Percentiles rank a stretch among this genome's conserved stretches.
Conservation (phyloP, 441 rosid genomes). For the Rhodomyrtus psidioides region DNA sequence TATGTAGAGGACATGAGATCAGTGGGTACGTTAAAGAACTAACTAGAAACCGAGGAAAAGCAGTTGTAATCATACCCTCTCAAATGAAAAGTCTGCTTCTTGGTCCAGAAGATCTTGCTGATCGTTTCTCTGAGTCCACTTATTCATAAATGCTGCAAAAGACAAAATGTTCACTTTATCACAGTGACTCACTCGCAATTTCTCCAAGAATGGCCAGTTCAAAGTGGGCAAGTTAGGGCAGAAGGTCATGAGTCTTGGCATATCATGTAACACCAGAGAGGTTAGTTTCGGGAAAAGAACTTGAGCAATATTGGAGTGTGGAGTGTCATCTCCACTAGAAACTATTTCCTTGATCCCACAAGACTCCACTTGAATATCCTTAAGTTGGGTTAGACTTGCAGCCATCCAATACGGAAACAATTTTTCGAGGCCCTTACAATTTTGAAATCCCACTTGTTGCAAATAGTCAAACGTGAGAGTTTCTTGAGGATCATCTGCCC, state of each 20-base stretch:
- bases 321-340: not conserved
- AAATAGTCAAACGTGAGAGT: not conserved
- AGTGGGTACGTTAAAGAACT: not conserved
- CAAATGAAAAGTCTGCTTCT: not conserved
- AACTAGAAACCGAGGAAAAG: not conserved
- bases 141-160: not conserved
- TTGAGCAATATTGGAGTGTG: not conserved
- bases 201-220: not conserved
- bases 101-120: accelerated
- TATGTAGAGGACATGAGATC: not conserved
- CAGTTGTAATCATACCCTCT: not conserved
- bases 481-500: accelerated
- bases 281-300: not conserved
- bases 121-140: not conserved
- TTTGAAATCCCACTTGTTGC: accelerated
- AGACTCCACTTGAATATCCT: accelerated
- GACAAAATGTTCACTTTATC: not conserved
- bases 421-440: accelerated
- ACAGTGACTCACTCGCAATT: not conserved
- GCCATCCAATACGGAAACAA: not conserved
- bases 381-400: not conserved
- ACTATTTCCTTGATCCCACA: not conserved
- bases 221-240: not conserved
- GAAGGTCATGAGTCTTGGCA: not conserved
- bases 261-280: not conserved